These are phyloP conservation scores for Viridothelium virens DNA, from an alignment of 495 filamentous ascomycete species.

Conservation along the genomic window DNA sequence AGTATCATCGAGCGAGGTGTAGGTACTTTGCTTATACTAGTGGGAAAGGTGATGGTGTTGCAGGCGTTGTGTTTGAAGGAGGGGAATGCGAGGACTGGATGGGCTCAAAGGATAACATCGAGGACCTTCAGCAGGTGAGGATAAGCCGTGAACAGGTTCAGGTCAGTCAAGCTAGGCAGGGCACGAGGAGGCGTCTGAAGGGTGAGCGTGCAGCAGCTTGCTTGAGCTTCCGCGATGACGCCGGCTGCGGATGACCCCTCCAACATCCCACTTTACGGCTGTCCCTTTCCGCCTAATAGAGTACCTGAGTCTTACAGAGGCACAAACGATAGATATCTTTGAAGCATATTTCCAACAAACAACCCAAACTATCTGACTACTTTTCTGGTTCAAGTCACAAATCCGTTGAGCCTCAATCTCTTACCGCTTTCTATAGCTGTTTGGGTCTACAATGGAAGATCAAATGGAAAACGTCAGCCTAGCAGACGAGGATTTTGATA, in stretches of 20 bases:
- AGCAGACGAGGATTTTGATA: conserved; percentile 44
- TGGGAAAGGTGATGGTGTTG: neutral
- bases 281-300: too few relatives aligned
- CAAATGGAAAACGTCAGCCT: conserved; percentile 11
- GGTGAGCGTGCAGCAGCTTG: neutral
- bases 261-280: conserved; percentile 6
- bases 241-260: neutral
- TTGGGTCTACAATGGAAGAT: neutral
- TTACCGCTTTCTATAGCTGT: neutral
- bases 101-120: too few relatives aligned
- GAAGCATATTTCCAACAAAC: too few relatives aligned
- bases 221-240: conserved; percentile 2
- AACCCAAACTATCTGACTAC: too few relatives aligned
- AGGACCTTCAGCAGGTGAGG: too few relatives aligned
- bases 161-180: conserved; percentile 1
- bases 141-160: neutral
- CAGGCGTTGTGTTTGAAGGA: neutral
- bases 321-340: too few relatives aligned
- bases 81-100: neutral
- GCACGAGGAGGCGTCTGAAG: conserved; percentile 1
- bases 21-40: too few relatives aligned
- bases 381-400: too few relatives aligned
- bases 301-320: too few relatives aligned
- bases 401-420: too few relatives aligned
- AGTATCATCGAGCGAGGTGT: neutral